Evolutionary conservation across 2,329 filamentous ascomycete species (phyloP), one percentile per base, ranked within the genome.

Genomic region (Cordyceps fumosorosea): DNA sequence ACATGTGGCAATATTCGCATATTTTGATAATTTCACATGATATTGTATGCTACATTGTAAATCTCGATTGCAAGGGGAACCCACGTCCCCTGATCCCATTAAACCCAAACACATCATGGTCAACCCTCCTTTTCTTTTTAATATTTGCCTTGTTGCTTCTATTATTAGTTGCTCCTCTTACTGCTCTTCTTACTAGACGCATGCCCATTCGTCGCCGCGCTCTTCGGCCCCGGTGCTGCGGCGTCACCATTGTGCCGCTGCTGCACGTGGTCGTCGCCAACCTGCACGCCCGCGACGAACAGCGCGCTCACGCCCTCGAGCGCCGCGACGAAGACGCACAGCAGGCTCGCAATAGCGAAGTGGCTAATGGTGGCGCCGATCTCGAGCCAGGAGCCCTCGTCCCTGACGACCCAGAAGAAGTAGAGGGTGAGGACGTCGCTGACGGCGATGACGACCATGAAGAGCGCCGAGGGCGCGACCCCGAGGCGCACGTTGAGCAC

Each of bases 381-480:
- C 72, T 99, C 95, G 64, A 99, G 77, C 95, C 95, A 99, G 24
- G 89, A 95, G 0, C 95, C 95, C 73, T 99, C 95, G 68, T 99
- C 95, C 70, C 89, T 90, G 52, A 99, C 95, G 69, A 96, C 91
- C 86, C 91, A 99, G 77, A 99, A 99, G 79, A 99, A 99, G 69
- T 95, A 91, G 58, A 99, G 81, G 3, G 95, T 98, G 72, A 98
- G 81, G 56, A 96, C 85, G 72, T 99, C 95, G 64, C 89, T 93
- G 57, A 96, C 85, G 0, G 89, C 90, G 85, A 97, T 96, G 56
- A 96, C 92, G 2, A 93, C 79, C 89, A 97, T 97, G 77, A 98
- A 97, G 4, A 99, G 78, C 6, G 92, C 91, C 45, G 89, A 92
- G 0, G 92, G 93, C 10, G 92, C 89, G 0, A 99, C 89, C 18